phyloP scores from a whole-genome alignment of 2,329 filamentous ascomycete species.

The Arachnomyces sp. region DNA sequence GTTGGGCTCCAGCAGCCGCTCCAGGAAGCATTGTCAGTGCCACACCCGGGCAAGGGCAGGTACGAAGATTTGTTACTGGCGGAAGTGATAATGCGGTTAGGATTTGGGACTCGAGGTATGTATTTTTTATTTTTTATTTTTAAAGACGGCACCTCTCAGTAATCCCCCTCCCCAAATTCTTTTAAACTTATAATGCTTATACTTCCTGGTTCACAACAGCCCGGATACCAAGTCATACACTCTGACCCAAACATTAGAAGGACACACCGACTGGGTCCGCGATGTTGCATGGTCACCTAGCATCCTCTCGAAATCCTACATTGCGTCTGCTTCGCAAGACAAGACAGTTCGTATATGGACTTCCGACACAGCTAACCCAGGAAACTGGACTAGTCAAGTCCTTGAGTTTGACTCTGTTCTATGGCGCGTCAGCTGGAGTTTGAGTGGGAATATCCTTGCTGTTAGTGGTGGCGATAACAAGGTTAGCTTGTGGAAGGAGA shows the following conservation, averaged over 20 bases:
- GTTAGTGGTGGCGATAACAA: conserved; percentile 94
- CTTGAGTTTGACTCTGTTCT: conserved; percentile 82
- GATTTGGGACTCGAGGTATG: conserved; percentile 75
- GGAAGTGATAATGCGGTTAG: conserved; percentile 90
- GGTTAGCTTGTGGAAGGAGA: conserved; percentile 97
- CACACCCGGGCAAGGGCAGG: conserved; percentile 53
- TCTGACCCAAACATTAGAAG: conserved; percentile 53
- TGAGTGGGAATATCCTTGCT: conserved; percentile 92
- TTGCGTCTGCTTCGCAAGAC: conserved; percentile 90
- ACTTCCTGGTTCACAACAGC: conserved; percentile 23
- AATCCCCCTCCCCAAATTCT: no score
- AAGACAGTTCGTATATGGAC: conserved; percentile 99
- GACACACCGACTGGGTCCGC: conserved; percentile 93
- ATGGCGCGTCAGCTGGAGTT: conserved; percentile 96
- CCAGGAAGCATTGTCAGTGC: conserved; percentile 80
- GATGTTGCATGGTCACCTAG: conserved; percentile 97
- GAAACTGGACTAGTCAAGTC: conserved; percentile 77
- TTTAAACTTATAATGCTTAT: conserved; percentile 1
- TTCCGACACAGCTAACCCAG: conserved; percentile 56
- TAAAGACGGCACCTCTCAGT: background rate
- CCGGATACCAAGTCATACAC: conserved; percentile 47
- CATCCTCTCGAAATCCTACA: conserved; percentile 91
- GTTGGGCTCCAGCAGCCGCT: conserved; percentile 80
- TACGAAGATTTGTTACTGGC: conserved; percentile 85
- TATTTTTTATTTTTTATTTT: conserved; percentile 7